Evolutionary conservation across 139 green algal genomes (phyloP).

Genomic region (Chloropicon primus): DNA sequence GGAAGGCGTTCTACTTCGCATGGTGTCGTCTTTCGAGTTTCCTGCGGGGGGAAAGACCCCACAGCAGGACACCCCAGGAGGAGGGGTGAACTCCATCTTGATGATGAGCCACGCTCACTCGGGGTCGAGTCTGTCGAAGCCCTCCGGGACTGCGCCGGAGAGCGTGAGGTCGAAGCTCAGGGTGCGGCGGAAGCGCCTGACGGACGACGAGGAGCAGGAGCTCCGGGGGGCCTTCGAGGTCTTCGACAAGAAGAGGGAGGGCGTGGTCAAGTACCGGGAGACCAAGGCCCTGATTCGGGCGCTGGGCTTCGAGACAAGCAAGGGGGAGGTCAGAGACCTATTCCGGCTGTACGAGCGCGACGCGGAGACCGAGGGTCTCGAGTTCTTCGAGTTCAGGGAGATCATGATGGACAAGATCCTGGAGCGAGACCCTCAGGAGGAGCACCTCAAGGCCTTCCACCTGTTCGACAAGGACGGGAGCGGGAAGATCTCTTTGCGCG

Average conservation of each 20-base stretch:
- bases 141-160: too few species aligned
- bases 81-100: too few species aligned
- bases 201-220: constrained; percentile 1
- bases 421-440: background rate
- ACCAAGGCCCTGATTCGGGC: constrained; percentile 12
- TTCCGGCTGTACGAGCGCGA: constrained; percentile 9
- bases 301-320: constrained; percentile 8
- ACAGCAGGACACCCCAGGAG: too few species aligned
- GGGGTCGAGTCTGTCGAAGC: too few species aligned
- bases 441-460: constrained; percentile 10
- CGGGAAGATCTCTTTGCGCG: constrained; percentile 4
- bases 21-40: too few species aligned
- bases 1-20: too few species aligned
- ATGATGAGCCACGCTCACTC: too few species aligned
- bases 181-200: constrained; percentile 2
- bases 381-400: constrained; percentile 12
- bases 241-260: constrained; percentile 11
- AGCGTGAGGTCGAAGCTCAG: too few species aligned
- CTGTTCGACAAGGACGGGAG: constrained; percentile 15
- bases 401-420: constrained; percentile 9
- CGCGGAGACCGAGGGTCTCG: background rate
- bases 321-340: constrained; percentile 3
- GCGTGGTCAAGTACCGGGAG: constrained; percentile 8
- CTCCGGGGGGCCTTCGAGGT: constrained; percentile 8
- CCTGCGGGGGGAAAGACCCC: too few species aligned